These are phyloP conservation scores for Candida ascalaphidarum DNA, from an alignment of 805 yeast genomes.

Conservation along the genomic window DNA sequence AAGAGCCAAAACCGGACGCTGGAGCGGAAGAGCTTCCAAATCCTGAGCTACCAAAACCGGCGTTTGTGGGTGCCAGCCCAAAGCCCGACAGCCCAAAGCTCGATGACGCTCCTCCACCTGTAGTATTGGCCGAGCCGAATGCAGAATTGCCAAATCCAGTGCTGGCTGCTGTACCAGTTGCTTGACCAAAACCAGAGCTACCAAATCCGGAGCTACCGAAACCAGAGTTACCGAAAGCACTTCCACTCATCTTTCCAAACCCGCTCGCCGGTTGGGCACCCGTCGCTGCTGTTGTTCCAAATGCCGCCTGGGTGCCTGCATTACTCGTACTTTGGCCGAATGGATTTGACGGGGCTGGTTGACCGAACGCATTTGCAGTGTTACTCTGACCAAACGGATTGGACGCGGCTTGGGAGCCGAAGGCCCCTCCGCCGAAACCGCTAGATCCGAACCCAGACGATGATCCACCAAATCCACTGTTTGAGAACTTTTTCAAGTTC, in stretches of 20 bases:
- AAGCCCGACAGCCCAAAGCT: not conserved
- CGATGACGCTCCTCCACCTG: not conserved
- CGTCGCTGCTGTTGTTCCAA: too few species aligned
- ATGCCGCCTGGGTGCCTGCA: not conserved
- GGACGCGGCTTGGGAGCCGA: not conserved
- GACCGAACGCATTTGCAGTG: not conserved
- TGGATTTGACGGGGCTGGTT: too few species aligned
- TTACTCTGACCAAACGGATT: not conserved
- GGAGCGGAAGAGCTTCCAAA: not conserved
- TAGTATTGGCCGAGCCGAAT: not conserved
- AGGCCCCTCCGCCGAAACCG: not conserved
- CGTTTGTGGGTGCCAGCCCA: not conserved
- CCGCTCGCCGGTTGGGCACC: too few species aligned
- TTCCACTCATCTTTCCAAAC: too few species aligned
- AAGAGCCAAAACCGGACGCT: not conserved
- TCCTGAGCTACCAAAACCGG: not conserved
- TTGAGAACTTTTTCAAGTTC: constrained; percentile 14
- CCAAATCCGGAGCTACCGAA: too few species aligned
- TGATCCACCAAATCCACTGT: constrained; percentile 6
- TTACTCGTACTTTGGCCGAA: too few species aligned
- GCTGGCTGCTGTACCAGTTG: not conserved
- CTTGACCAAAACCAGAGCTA: too few species aligned
- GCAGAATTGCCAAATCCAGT: not conserved
- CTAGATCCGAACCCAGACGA: not conserved
- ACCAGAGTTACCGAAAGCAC: too few species aligned